A percentile compares a stretch with the other conserved stretches of the same genome.
phyloP scores from a whole-genome alignment of 2,329 filamentous ascomycete species.

The Penicillium sp. region DNA sequence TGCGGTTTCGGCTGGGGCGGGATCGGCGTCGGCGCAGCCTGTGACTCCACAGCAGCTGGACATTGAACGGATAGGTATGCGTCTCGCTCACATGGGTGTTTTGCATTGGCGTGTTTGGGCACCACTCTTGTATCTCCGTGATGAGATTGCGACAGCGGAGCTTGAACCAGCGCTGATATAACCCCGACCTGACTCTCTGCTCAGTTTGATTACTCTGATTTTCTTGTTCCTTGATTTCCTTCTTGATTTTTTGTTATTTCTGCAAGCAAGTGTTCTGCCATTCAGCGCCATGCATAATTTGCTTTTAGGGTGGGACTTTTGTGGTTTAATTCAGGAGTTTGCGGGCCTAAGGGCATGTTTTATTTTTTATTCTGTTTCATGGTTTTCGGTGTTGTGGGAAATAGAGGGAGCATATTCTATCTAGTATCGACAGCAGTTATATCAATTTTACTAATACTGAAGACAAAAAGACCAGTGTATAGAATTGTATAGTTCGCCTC shows the following conservation, averaged over 20 bases:
- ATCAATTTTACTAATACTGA: neutral
- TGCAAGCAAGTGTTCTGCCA: slow-evolving; percentile 5
- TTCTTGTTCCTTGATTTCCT: neutral
- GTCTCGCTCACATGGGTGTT: slow-evolving; percentile 78
- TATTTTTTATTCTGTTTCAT: neutral
- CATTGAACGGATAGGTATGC: slow-evolving; percentile 62
- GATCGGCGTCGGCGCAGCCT: slow-evolving; percentile 4
- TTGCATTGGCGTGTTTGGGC: slow-evolving; percentile 91
- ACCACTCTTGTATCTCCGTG: slow-evolving; percentile 65
- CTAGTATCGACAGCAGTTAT: too few relatives aligned
- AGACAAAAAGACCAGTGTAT: neutral
- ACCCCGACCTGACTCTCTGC: neutral
- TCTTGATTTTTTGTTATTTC: neutral
- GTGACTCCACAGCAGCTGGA: slow-evolving; percentile 32
- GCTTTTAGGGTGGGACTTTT: slow-evolving; percentile 1
- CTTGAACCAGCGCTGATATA: slow-evolving; percentile 17
- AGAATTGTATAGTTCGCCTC: too few relatives aligned
- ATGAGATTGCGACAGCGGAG: slow-evolving; percentile 22
- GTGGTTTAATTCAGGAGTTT: neutral
- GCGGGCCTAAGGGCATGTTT: neutral
- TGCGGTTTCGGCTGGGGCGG: neutral
- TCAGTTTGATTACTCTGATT: neutral
- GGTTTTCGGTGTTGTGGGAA: slow-evolving; percentile 6
- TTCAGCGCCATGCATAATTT: slow-evolving; percentile 21
- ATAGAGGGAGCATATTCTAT: slow-evolving; percentile 8